These are phyloP conservation scores for Suzukiozyma palmioleophila DNA, from an alignment of 1,139 yeast species.

Conservation along the genomic window DNA sequence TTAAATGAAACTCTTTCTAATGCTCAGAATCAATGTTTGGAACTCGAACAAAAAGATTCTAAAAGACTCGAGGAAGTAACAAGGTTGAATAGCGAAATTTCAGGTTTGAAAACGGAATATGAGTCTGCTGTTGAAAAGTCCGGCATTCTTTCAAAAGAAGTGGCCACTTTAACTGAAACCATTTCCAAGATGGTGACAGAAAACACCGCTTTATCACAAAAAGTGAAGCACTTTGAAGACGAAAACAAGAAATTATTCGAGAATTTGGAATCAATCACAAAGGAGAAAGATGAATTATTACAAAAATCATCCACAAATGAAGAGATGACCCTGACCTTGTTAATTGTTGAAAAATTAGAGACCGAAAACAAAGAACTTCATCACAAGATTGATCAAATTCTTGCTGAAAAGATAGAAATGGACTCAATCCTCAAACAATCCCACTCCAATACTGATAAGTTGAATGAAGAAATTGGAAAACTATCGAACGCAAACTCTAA, in stretches of 20 bases:
- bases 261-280: neutral
- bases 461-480: neutral
- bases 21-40: neutral
- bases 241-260: slow-evolving; percentile 4
- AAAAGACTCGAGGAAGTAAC: neutral
- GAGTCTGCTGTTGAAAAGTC: neutral
- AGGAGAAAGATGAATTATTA: neutral
- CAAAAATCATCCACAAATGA: slow-evolving; percentile 7
- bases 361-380: neutral
- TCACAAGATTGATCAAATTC: neutral
- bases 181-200: neutral
- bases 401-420: neutral
- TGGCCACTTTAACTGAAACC: neutral
- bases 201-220: neutral
- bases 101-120: neutral
- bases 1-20: neutral
- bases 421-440: neutral
- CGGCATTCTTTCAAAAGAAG: neutral
- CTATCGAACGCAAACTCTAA: slow-evolving; percentile 2
- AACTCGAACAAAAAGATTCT: neutral
- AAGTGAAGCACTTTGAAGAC: slow-evolving; percentile 4
- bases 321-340: neutral
- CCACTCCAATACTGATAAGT: neutral
- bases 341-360: neutral
- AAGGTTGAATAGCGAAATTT: neutral